Base-by-base conservation (phyloP, 768 basidiomycete species). In the Macrolepiota albuminosa region DNA sequence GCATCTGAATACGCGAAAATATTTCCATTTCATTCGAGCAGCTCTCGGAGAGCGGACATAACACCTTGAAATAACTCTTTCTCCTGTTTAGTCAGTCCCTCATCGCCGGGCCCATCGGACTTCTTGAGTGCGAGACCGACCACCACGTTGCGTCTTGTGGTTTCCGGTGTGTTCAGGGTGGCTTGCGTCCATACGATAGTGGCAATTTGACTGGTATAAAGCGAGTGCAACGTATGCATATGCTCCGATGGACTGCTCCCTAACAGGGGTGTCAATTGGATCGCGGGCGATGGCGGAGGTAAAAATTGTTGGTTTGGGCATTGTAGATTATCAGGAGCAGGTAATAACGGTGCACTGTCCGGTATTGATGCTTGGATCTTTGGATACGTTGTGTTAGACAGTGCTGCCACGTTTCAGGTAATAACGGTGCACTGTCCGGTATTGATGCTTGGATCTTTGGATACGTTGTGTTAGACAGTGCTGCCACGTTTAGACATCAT, bases 121-220 rank as follows among this genome's bases (percentile, higher is more conserved):
- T 73, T 83, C 45, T 71, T 74, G 63, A 95, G 69, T 3, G 92
- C 88, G 49, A 95, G 78, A 0, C 90, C 92, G 39, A 96, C 83
- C 0, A 95, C 76, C 7, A 95, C 82, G 42, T 81, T 83, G 60
- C 81, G 78, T 55, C 86, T 76, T 29, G 77, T 71, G 7, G 70
- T 71, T 18, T 79, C 78, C 43, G 80, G 59, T 29, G 73, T 66
- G 45, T 66, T 73, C 46, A 77, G 69, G n/a, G 73, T 69, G 56
- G 79, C 78, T 56, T 81, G 67, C 0, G 78, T 76, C 90, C 94
- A 97, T 6, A 95, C 71, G 33, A 95, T 78, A 0, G 93, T 93
- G 0, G 93, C 91, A 48, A 93, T 86, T 66, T 97, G 95, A n/a
- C 86, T 78, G 0, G 86, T 86, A 71, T 95, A 96, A 0, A 96